Conservation (phyloP, 2,329 filamentous ascomycete species). For the Penicillium sp. region DNA sequence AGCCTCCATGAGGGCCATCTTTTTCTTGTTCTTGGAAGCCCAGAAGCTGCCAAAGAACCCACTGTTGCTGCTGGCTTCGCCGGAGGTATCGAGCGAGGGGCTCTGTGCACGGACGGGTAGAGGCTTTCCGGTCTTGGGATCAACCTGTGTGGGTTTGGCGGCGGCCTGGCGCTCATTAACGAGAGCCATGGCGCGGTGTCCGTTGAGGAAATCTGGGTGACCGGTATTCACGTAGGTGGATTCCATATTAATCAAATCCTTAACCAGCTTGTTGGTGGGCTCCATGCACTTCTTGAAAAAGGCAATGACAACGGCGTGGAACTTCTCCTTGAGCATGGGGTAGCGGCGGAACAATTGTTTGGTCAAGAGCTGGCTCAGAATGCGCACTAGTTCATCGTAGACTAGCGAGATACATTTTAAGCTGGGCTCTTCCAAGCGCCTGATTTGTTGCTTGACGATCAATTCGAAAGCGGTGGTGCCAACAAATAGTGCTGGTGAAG, state of each 20-base stretch:
- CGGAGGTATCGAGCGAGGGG: constrained; percentile 65
- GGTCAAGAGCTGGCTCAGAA: constrained; percentile 81
- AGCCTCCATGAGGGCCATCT: constrained; percentile 98
- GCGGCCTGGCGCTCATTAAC: constrained; percentile 84
- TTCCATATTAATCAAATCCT: constrained; percentile 92
- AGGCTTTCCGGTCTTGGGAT: constrained; percentile 97
- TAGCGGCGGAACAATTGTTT: constrained; percentile 92
- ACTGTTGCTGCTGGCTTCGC: constrained; percentile 56
- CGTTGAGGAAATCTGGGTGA: constrained; percentile 96
- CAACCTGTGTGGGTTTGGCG: constrained; percentile 87
- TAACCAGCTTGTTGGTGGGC: constrained; percentile 94
- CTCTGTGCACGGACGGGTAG: constrained; percentile 75
- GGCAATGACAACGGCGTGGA: constrained; percentile 83
- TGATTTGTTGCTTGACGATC: constrained; percentile 98
- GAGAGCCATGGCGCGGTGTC: constrained; percentile 94
- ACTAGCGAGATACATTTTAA: constrained; percentile 96
- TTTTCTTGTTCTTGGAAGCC: constrained; percentile 99
- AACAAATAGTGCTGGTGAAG: constrained; percentile 92
- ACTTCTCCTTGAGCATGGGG: constrained; percentile 92
- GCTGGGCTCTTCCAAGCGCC: constrained; percentile 90
- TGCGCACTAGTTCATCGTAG: constrained; percentile 95
- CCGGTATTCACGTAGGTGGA: constrained; percentile 97
- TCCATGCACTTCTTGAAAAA: constrained; percentile 99
- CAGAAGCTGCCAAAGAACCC: constrained; percentile 99
- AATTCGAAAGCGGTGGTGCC: constrained; percentile 97